These are phyloP conservation scores for Beta macrorhiza DNA, from an alignment of 179 eudicot species.

Conservation along the genomic window DNA sequence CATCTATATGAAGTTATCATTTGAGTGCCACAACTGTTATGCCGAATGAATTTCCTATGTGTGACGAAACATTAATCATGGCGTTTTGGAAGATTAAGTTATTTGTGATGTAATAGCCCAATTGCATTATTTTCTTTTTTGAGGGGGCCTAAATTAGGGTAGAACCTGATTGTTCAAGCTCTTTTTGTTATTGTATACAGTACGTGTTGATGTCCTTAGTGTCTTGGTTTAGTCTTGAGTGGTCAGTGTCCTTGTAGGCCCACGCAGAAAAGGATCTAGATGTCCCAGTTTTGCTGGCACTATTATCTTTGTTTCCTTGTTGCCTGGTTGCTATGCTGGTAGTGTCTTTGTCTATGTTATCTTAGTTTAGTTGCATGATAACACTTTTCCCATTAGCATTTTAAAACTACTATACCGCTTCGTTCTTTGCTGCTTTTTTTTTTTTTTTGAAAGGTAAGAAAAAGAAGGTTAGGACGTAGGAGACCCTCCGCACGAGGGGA, in stretches of 20 bases:
- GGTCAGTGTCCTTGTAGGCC: slow-evolving; percentile 16
- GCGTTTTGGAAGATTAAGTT: slow-evolving; percentile 7
- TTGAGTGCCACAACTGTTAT: slow-evolving; percentile 16
- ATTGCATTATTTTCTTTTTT: slow-evolving; percentile 9
- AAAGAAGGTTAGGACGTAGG: too few species aligned
- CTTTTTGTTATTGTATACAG: neutral
- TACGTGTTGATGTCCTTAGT: neutral
- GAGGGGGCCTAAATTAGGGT: neutral
- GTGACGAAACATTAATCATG: slow-evolving; percentile 19
- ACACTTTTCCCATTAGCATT: slow-evolving; percentile 19
- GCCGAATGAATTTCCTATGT: slow-evolving; percentile 7
- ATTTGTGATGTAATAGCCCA: slow-evolving; percentile 20
- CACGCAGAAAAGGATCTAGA: slow-evolving; percentile 23
- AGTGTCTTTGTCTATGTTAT: slow-evolving; percentile 22
- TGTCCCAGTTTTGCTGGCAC: slow-evolving; percentile 19
- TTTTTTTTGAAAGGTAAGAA: too few species aligned
- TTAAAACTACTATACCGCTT: neutral
- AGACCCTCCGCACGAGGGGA: too few species aligned
- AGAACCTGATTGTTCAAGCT: neutral
- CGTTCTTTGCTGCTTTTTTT: too few species aligned
- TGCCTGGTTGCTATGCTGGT: slow-evolving; percentile 8
- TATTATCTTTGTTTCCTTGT: slow-evolving; percentile 13
- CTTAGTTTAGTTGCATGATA: slow-evolving; percentile 4
- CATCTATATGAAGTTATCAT: slow-evolving; percentile 10
- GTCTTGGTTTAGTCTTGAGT: neutral